phyloP scores from a whole-genome alignment of 1,284 basidiomycete species.

The Cutaneotrichosporon daszewskae region DNA sequence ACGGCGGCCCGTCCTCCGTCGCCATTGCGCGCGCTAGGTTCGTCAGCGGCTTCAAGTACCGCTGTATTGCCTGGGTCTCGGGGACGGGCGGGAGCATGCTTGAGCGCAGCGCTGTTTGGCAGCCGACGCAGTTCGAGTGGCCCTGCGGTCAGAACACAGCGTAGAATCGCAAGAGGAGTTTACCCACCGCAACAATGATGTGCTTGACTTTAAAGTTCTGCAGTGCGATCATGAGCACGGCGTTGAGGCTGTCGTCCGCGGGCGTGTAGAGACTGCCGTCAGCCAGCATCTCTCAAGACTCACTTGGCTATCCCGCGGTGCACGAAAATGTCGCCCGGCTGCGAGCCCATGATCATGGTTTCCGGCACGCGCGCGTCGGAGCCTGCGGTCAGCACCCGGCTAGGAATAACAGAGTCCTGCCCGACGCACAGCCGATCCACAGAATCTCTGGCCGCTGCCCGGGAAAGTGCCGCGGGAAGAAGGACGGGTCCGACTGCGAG shows the following conservation, averaged over 20 bases:
- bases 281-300: conserved; percentile 8
- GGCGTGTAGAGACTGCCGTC: conserved; percentile 37
- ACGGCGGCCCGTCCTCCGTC: conserved; percentile 35
- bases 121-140: conserved; percentile 46
- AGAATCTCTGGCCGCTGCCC: conserved; percentile 46
- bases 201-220: conserved; percentile 46
- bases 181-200: conserved; percentile 42
- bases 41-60: conserved; percentile 37
- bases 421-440: conserved; percentile 45
- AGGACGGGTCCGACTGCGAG: conserved; percentile 14
- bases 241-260: conserved; percentile 40
- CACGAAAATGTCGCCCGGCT: conserved; percentile 45
- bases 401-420: not conserved
- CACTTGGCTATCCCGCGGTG: conserved; percentile 45
- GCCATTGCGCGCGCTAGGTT: conserved; percentile 31
- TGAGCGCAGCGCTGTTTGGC: conserved; percentile 39
- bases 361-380: conserved; percentile 45
- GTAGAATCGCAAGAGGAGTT: too few species aligned
- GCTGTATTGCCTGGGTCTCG: conserved; percentile 36
- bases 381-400: conserved; percentile 25
- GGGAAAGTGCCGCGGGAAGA: conserved; percentile 40
- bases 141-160: conserved; percentile 29
- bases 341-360: conserved; percentile 40
- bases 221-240: conserved; percentile 42
- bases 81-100: conserved; percentile 32